Base-by-base conservation (phyloP, 2,329 filamentous ascomycete species). In the Ceratocystis smalleyi region DNA sequence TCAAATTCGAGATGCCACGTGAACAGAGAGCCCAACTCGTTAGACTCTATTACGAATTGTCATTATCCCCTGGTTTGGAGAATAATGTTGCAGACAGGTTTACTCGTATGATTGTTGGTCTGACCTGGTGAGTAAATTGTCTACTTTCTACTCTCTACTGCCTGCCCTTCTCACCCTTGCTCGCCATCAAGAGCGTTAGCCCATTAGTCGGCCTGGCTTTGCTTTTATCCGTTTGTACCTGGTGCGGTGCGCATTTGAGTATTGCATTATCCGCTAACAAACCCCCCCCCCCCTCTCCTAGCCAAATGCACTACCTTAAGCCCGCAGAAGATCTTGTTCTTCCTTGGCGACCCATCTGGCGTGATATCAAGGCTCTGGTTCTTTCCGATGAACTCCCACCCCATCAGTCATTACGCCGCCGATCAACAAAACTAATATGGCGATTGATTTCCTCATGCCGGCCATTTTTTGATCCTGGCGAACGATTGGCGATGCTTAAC, bases 1-100 rank as follows among this genome's bases (percentile, higher is more conserved):
- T 99, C 75, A 99, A 99, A 79, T 99, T 99, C 73, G 92, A 99
- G 76, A 90, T 96, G 73, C 89, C 90, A 59, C 84, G 89, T 70
- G 86, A 87, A 72, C 85, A 91, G 69, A 83, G 95, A 65, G 85
- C 91, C 60, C 89, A 84, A 74, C 82, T 99, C 35, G 88, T 94
- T 35, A 88, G 87, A 76, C 80, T 99, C 45, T 99, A 96, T 77
- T 99, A 96, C 75, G 91, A 96, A 76, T 86, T 99, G 66, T 82
- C 90, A 4, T 80, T 99, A 67, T 89, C 94, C 32, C 94, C 92
- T 0, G 94, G 95, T 2, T 80, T 99, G 64, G 92, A 97, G 71
- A 82, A 83, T 62, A 81, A 81, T 66, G 85, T 91, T 7, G 83
- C 90, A 3, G 95, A 99, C 75, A 84, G 92, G 66, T 99, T 99